These are phyloP conservation scores for Phytophthora sojae DNA, from an alignment of 352 stramenopile species.

Conservation along the genomic window DNA sequence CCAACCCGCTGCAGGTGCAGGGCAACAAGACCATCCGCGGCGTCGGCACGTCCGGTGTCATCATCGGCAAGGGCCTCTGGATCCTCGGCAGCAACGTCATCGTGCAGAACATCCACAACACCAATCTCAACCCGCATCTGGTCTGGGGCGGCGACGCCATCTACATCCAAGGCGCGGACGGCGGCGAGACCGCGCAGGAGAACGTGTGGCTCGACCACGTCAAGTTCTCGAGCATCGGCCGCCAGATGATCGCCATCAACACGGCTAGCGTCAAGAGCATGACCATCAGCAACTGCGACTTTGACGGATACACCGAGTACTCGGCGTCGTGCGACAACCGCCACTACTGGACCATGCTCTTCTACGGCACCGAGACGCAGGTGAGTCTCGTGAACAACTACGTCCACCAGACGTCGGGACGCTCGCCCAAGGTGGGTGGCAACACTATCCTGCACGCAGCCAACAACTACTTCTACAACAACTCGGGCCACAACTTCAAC, in stretches of 20 bases:
- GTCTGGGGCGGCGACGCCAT: conserved; percentile 42
- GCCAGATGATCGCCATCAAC: conserved; percentile 48
- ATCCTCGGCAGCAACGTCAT: conserved; percentile 40
- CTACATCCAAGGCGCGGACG: conserved; percentile 33
- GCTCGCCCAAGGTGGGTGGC: conserved; percentile 37
- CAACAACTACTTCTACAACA: conserved; percentile 42
- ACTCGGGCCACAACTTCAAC: conserved; percentile 28
- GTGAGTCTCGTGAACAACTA: conserved; percentile 40
- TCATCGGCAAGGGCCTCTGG: conserved; percentile 26
- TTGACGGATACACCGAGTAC: conserved; percentile 48
- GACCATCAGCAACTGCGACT: conserved; percentile 57
- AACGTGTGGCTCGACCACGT: conserved; percentile 27
- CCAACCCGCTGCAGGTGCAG: conserved; percentile 25
- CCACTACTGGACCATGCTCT: conserved; percentile 62
- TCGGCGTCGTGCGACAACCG: conserved; percentile 44
- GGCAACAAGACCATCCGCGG: conserved; percentile 34
- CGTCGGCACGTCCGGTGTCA: conserved; percentile 22
- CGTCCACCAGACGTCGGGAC: conserved; percentile 33
- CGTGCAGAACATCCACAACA: conserved; percentile 43
- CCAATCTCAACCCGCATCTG: conserved; percentile 30
- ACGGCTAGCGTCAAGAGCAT: conserved; percentile 39
- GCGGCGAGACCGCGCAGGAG: conserved; percentile 22
- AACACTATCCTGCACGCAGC: conserved; percentile 32
- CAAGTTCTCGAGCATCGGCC: conserved; percentile 30
- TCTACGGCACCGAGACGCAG: conserved; percentile 45